These are phyloP conservation scores for Spergularia marina DNA, from an alignment of 148 eudicot genomes.

Conservation along the genomic window DNA sequence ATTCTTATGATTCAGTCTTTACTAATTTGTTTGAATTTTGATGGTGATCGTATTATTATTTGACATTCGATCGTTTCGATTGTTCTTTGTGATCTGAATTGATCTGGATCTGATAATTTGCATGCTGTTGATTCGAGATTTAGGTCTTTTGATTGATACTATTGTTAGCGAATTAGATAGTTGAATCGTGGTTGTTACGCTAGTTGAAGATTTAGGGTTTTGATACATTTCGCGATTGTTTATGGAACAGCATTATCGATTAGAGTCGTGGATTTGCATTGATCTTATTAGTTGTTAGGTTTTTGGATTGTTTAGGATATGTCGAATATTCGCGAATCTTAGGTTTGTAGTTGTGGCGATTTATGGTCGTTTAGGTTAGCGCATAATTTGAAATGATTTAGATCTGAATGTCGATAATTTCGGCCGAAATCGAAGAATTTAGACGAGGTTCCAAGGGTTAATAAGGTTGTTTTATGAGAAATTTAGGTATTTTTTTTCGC, in stretches of 20 bases:
- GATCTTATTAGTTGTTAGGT: neutral
- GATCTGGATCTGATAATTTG: constrained; percentile 7
- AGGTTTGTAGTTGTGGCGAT: neutral
- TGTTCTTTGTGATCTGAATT: neutral
- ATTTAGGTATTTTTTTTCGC: neutral
- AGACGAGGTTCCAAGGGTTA: neutral
- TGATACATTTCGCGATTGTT: neutral
- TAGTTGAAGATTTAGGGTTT: neutral
- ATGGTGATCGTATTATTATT: neutral
- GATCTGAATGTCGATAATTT: constrained; percentile 1
- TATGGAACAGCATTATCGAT: neutral
- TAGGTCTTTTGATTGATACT: neutral
- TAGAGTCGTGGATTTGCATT: neutral
- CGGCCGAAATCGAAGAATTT: neutral
- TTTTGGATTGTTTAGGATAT: neutral
- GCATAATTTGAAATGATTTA: neutral
- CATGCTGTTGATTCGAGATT: neutral
- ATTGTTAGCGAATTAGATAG: neutral
- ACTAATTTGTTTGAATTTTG: neutral
- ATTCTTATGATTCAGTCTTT: neutral
- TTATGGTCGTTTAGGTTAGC: neutral
- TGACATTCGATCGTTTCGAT: neutral
- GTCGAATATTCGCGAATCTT: constrained; percentile 2
- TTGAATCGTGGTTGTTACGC: neutral
- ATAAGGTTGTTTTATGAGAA: neutral